Base-by-base conservation (phyloP, 2,329 filamentous ascomycete genomes). In the Diplodia sapinea region DNA sequence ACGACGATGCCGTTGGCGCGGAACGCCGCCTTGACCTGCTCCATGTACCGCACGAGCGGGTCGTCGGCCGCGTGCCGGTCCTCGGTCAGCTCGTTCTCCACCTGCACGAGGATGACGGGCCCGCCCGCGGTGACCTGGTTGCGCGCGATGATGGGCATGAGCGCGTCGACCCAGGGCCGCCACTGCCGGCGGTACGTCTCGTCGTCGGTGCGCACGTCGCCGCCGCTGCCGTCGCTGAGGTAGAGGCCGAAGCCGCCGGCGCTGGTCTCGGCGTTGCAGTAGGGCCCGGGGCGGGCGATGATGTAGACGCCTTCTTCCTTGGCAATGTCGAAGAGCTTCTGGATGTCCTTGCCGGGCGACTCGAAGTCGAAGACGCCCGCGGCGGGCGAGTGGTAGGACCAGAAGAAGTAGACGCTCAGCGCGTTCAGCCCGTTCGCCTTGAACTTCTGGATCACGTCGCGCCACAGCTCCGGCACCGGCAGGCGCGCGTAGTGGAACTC, bases 241-340 rank as follows among this genome's bases (percentile, higher is more conserved):
- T 87, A 90, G 1, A 87, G 77, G 0, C 88, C 86, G 67, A 88
- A 86, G 0, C 88, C 88, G 38, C 88, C 88, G 0, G 84, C 86
- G 69, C 85, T 88, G 3, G 86, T 82, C 73, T 89, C 88, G 1
- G 87, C 88, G 69, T 89, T 90, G 68, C 88, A 83, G 67, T 89
- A 90, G 0, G 87, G 87, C 0, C 87, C 87, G 0, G 87, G 86
- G 0, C 87, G 80, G 1, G 84, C 81, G 33, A 87, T 82, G 49
- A 86, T 81, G 70, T 86, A 87, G 49, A 87, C 76, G 2, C 85
- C 85, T 29, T 86, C 76, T 49, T 85, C 79, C 70, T 86, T 82
- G 3, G 85, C 85, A 31, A 86, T 78, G 33, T 84, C 82, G 63
- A 86, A 82, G 50, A 87, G 80, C 9, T 78, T 76, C 4, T 81